phyloP scores from a whole-genome alignment of 2,329 filamentous ascomycete genomes.

The Coniella lustricola region DNA sequence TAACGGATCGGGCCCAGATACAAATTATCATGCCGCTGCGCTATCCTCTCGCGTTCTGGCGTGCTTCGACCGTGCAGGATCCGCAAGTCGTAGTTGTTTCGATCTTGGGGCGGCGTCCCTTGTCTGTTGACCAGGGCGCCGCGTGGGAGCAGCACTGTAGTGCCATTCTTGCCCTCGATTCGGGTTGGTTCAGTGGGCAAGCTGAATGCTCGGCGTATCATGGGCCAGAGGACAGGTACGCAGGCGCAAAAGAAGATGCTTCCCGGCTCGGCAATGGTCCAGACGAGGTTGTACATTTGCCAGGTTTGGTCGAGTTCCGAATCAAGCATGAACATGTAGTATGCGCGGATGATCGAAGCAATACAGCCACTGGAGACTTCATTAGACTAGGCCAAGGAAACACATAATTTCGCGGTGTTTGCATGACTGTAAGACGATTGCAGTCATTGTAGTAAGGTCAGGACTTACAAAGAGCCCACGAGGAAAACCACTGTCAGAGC shows the following conservation, averaged over 20 bases:
- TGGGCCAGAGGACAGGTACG: constrained; percentile 4
- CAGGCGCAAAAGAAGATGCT: constrained; percentile 1
- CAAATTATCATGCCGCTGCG: neutral
- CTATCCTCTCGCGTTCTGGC: neutral
- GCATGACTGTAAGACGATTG: neutral
- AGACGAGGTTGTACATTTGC: neutral
- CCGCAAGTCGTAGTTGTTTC: neutral
- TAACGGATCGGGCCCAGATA: constrained; percentile 2
- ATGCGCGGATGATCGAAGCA: constrained; percentile 4
- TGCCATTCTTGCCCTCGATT: neutral
- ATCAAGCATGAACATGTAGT: constrained; percentile 4
- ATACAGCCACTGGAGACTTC: neutral
- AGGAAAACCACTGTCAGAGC: neutral
- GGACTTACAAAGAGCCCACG: neutral
- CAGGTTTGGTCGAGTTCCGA: neutral
- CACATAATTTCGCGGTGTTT: too few species aligned
- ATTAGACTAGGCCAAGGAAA: too few species aligned
- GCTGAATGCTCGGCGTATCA: neutral
- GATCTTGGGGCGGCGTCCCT: neutral
- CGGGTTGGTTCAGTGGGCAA: neutral
- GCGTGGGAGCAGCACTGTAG: constrained; percentile 1
- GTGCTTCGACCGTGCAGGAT: neutral
- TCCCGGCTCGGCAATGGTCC: constrained; percentile 2
- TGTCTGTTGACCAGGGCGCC: neutral
- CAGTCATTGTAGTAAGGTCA: neutral